phyloP scores from a whole-genome alignment of 2,329 filamentous ascomycete species.

The Sporothrix inflata region DNA sequence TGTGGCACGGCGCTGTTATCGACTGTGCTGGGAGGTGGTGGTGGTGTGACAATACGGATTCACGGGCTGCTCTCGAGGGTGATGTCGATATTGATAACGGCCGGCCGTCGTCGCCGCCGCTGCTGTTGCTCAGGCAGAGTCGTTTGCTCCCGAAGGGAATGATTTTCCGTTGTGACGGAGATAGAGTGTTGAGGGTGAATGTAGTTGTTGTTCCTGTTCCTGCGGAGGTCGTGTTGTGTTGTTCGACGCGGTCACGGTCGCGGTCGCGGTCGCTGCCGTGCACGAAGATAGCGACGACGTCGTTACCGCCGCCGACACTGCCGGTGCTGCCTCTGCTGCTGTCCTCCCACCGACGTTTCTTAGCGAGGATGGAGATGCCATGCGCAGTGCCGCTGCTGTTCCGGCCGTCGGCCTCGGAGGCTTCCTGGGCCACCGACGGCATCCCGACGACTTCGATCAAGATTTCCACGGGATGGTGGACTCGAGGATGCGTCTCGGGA shows the following conservation, averaged over 20 bases:
- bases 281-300: conserved; percentile 20
- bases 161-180: conserved; percentile 23
- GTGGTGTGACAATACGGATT: conserved; percentile 11
- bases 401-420: background rate
- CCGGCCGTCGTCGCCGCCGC: background rate
- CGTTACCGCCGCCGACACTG: background rate
- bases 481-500: background rate
- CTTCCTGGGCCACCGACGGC: conserved; percentile 29
- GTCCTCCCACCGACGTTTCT: conserved; percentile 47
- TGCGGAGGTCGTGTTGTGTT: background rate
- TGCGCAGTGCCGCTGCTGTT: background rate
- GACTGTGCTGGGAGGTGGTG: conserved; percentile 31
- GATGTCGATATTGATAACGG: conserved; percentile 3
- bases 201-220: background rate
- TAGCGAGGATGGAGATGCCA: conserved; percentile 36
- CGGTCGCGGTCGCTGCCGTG: conserved; percentile 9
- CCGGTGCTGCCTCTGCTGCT: conserved; percentile 14
- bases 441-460: conserved; percentile 8
- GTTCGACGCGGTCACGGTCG: conserved; percentile 28
- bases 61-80: background rate
- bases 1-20: conserved; percentile 58
- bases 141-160: conserved; percentile 25
- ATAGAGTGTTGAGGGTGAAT: background rate
- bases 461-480: background rate
- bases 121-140: conserved; percentile 16